Evolutionary conservation across 2,329 filamentous ascomycete genomes (phyloP), one percentile per base, ranked within the genome.

Genomic region (Penicillium sumatraense): DNA sequence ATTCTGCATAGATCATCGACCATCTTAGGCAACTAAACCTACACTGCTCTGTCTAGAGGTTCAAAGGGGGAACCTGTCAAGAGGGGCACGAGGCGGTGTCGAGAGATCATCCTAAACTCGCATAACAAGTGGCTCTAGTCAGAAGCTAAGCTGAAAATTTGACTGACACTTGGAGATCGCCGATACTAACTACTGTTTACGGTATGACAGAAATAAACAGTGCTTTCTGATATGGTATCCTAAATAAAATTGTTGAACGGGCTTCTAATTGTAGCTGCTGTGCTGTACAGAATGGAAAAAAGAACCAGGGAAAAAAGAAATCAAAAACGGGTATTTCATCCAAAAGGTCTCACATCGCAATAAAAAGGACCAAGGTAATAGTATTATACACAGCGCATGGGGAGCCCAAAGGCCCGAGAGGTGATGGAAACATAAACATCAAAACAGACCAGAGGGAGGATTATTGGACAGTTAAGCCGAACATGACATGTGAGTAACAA

Each of bases 381-480:
- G 21, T 64, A 64, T 64, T 63, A 65, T 62, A 65, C 62, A 65
- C 63, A 63, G 57, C 62, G 58, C 60, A 57, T 35, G 41, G 45
- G 51, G 53, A 49, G 20, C 23, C 49, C 55, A 21, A n/a, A 41
- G 54, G 50, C 18, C 54, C 51, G 21, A 56, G 59, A 56, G 59
- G 59, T 62, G 55, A 59, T 57, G 50, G 45, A 27, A 54, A 54
- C 46, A 47, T 50, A 49, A 42, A 46, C 31, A 40, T 27, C 49
- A 56, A 36, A 35, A 49, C 41, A 31, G 23, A 40, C 48, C 36
- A 44, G 40, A 44, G n/a, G n/a, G 41, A 33, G 48, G 42, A 58
- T 63, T 56, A 58, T 45, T 57, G 56, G 56, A 51, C 59, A 50
- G 23, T 53, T 23, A 45, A 35, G 42, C 54, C 38, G 35, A 48